Base-by-base conservation (phyloP, 169 alveolate species). In the Plasmodium ovale region DNA sequence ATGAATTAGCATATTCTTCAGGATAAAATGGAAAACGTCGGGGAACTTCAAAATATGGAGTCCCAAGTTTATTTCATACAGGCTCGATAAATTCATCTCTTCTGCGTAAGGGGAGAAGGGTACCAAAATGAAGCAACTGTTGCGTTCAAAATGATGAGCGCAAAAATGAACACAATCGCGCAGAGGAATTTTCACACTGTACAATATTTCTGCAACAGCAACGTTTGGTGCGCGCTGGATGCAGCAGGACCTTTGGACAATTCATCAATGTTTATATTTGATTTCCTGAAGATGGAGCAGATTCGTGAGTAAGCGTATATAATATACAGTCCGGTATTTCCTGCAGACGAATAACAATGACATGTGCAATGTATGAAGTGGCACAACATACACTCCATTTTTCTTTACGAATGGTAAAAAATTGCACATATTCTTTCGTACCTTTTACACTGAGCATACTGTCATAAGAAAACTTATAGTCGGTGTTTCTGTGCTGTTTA, bases 361-460 rank as follows among this genome's bases (percentile, higher is more conserved):
- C 12, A 70, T 16, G 12, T 44, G 33, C 60, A 31, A 60, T 0
- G n/a, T n/a, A n/a, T n/a, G n/a, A n/a, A n/a, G n/a, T n/a, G n/a
- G n/a, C n/a, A n/a, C n/a, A n/a, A n/a, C n/a, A n/a, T n/a, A n/a
- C n/a, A n/a, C n/a, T n/a, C n/a, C n/a, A n/a, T n/a, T n/a, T n/a
- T n/a, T n/a, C n/a, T n/a, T n/a, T n/a, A n/a, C n/a, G n/a, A n/a
- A n/a, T n/a, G n/a, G n/a, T n/a, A n/a, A n/a, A n/a, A n/a, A n/a
- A n/a, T n/a, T n/a, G n/a, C n/a, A n/a, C n/a, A n/a, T n/a, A n/a
- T n/a, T n/a, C n/a, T 47, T 47, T 2, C 2, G 2, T 94, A 64
- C 99, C 99, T 88, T 97, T 97, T 51, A 99, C 99, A 88, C 98
- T 99, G 67, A 99, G 96, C 99, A 99, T 98, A 94, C 94, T 94